Conservation (phyloP, 2,329 filamentous ascomycete species). For the Ceratocystis colombiana region DNA sequence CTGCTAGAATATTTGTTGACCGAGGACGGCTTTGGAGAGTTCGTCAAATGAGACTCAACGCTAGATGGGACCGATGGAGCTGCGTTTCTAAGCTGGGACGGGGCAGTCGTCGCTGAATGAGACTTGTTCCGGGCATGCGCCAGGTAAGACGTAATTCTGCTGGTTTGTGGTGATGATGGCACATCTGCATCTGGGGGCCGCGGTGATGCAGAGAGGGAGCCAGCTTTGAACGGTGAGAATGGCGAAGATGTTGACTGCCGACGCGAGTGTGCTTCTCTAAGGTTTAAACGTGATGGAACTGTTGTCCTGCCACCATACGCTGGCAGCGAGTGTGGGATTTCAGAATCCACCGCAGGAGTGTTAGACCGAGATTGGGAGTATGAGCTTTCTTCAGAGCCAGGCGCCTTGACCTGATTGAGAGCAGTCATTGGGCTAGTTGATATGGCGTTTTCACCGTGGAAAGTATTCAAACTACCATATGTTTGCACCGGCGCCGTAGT, state of each 20-base stretch:
- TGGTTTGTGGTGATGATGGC: constrained; percentile 42
- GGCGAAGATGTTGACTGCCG: constrained; percentile 77
- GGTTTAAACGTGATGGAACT: constrained; percentile 19
- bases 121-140: constrained; percentile 23
- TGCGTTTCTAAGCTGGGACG: constrained; percentile 26
- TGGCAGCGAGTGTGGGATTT: constrained; percentile 46
- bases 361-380: constrained; percentile 39
- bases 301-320: constrained; percentile 28
- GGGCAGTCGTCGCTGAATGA: constrained; percentile 17
- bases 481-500: constrained; percentile 44
- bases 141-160: constrained; percentile 28
- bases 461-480: constrained; percentile 83
- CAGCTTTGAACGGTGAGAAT: constrained; percentile 93
- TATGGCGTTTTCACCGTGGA: constrained; percentile 66
- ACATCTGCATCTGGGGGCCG: constrained; percentile 40
- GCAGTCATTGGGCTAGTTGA: constrained; percentile 81
- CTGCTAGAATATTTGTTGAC: constrained; percentile 87
- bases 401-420: constrained; percentile 55
- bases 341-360: constrained; percentile 35
- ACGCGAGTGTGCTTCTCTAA: constrained; percentile 32
- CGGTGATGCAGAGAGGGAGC: constrained; percentile 84
- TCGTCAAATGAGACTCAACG: constrained; percentile 50
- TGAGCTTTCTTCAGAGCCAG: constrained; percentile 53
- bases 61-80: constrained; percentile 39
- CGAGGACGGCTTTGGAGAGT: constrained; percentile 68